Conservation (phyloP, 352 stramenopile species). For the Globisporangium yorkense region DNA sequence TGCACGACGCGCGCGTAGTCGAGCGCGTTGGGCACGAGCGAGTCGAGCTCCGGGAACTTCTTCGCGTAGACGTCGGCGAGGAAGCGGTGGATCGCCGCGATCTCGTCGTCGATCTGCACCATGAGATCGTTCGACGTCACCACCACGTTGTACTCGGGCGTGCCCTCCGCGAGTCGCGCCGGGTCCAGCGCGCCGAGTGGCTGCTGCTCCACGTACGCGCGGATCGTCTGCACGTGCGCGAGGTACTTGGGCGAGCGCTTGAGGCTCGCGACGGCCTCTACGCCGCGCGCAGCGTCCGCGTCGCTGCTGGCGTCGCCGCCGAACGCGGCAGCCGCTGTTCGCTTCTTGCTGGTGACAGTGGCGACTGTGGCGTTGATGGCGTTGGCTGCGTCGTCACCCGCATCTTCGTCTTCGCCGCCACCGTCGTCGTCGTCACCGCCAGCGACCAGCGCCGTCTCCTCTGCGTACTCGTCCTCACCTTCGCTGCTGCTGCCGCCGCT, state of each 20-base stretch:
- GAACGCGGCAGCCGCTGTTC: conserved; percentile 21
- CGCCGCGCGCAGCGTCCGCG: conserved; percentile 35
- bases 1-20: conserved; percentile 93
- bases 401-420: conserved; percentile 11
- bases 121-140: conserved; percentile 92
- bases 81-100: conserved; percentile 87
- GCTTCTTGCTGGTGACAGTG: conserved; percentile 7
- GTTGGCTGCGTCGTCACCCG: conserved; percentile 18
- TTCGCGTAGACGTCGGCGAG: conserved; percentile 88
- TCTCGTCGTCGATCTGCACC: conserved; percentile 92
- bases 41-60: conserved; percentile 95
- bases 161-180: conserved; percentile 52
- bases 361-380: conserved; percentile 14
- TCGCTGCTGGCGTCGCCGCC: conserved; percentile 13
- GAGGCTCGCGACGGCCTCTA: conserved; percentile 59
- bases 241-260: conserved; percentile 72
- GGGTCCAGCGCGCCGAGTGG: conserved; percentile 17
- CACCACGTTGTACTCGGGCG: conserved; percentile 73
- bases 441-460: not conserved
- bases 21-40: conserved; percentile 87
- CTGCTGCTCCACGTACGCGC: conserved; percentile 37
- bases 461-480: conserved; percentile 29
- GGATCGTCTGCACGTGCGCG: conserved; percentile 64
- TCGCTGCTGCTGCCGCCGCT: conserved; percentile 77
- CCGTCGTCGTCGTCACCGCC: conserved; percentile 5